Percentiles rank a stretch among this genome's conserved stretches.
Evolutionary conservation across 306 rosid genomes (phyloP).

Genomic region (Medicago lupulina): DNA sequence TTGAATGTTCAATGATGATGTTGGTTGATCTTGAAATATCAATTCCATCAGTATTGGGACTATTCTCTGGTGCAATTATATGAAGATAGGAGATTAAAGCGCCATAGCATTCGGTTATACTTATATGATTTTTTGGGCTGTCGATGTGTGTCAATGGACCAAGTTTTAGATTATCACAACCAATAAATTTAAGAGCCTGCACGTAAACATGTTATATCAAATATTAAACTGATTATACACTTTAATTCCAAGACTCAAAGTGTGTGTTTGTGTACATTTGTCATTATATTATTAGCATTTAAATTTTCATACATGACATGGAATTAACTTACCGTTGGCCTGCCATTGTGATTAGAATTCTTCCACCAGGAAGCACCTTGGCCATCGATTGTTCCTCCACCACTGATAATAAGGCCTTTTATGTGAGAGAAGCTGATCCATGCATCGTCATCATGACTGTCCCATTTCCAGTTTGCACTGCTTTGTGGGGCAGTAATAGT

Average conservation of each 20-base stretch:
- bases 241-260: too few species aligned
- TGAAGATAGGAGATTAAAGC: constrained; percentile 23
- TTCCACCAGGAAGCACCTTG: constrained; percentile 2
- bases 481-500: constrained; percentile 43
- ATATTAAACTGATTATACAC: too few species aligned
- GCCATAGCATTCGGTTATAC: constrained; percentile 26
- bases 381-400: background rate
- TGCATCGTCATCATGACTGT: background rate
- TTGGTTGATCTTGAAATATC: constrained; percentile 43
- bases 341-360: background rate
- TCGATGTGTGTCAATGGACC: constrained; percentile 15
- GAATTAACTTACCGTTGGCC: background rate
- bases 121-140: constrained; percentile 50
- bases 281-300: too few species aligned
- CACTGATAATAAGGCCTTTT: background rate
- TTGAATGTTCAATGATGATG: constrained; percentile 24
- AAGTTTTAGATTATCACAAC: constrained; percentile 40
- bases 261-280: too few species aligned
- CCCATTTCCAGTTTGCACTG: constrained; percentile 39
- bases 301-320: background rate
- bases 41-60: constrained; percentile 69
- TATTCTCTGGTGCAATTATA: constrained; percentile 50
- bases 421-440: background rate
- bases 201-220: background rate
- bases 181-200: constrained; percentile 44